A percentile compares a stretch with the other conserved stretches of the same genome.
These are phyloP conservation scores for Dipodascopsis uninucleata DNA, from an alignment of 805 yeast species.

Conservation along the genomic window DNA sequence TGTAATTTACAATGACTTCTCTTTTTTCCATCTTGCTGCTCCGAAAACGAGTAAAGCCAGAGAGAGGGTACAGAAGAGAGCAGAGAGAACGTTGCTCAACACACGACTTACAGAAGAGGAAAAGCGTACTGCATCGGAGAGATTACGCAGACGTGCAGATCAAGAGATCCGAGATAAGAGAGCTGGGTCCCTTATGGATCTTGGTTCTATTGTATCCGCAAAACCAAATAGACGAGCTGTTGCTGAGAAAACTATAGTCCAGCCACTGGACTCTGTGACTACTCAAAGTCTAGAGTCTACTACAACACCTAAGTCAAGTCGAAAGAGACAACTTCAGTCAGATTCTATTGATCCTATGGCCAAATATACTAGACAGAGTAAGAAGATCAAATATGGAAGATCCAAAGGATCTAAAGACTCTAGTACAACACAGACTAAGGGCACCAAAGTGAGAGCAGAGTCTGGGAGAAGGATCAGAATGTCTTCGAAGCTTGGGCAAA, in stretches of 20 bases:
- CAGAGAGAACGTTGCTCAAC: conserved; percentile 16
- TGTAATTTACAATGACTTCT: conserved; percentile 20
- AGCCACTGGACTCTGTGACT: background rate
- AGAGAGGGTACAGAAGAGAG: conserved; percentile 13
- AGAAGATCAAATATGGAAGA: background rate
- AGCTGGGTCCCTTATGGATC: no score
- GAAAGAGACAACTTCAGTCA: background rate
- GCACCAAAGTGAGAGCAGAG: background rate
- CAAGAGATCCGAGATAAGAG: no score
- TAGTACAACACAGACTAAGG: background rate
- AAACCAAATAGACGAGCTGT: background rate
- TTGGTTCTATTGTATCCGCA: no score
- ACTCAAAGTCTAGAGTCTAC: background rate
- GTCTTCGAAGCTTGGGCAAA: conserved; percentile 35
- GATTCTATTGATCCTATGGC: conserved; percentile 5
- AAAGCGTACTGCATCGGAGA: conserved; percentile 18
- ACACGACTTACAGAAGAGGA: conserved; percentile 7
- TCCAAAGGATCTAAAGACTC: background rate
- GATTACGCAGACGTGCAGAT: conserved; percentile 11
- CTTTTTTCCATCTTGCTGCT: conserved; percentile 20
- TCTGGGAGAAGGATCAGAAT: conserved; percentile 3
- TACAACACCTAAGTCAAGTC: background rate
- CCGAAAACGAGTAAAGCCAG: background rate
- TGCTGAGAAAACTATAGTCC: background rate
- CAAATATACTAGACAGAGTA: background rate